phyloP scores from a whole-genome alignment of 2,329 filamentous ascomycete species.

The Diaporthe nobilis region DNA sequence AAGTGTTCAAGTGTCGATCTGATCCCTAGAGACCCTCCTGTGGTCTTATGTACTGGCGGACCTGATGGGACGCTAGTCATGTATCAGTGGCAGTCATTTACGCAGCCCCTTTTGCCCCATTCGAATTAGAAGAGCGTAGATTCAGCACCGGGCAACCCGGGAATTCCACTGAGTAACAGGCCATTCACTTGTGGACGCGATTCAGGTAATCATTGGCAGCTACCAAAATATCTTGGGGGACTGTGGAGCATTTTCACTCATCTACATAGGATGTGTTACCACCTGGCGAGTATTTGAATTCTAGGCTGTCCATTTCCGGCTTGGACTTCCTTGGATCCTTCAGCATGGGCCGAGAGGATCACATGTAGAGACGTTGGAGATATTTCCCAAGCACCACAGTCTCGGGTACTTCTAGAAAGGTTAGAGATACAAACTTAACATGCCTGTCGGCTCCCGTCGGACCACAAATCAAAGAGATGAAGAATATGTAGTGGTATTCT shows the following conservation, averaged over 20 bases:
- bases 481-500: neutral
- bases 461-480: neutral
- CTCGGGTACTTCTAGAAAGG: neutral
- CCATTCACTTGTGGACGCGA: neutral
- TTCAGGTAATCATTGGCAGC: neutral
- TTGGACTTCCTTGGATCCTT: neutral
- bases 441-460: neutral
- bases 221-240: neutral
- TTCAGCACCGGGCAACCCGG: neutral
- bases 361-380: neutral
- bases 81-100: neutral
- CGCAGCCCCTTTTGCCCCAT: neutral
- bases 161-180: neutral
- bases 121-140: neutral
- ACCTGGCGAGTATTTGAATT: neutral
- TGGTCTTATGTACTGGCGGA: neutral
- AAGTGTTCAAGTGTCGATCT: neutral
- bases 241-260: neutral
- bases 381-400: neutral
- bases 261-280: neutral
- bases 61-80: neutral
- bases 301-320: too few relatives aligned
- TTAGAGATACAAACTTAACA: neutral
- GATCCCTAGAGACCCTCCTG: neutral
- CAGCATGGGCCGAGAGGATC: neutral